phyloP scores from a whole-genome alignment of 805 yeast species.

The Candida suzukii region DNA sequence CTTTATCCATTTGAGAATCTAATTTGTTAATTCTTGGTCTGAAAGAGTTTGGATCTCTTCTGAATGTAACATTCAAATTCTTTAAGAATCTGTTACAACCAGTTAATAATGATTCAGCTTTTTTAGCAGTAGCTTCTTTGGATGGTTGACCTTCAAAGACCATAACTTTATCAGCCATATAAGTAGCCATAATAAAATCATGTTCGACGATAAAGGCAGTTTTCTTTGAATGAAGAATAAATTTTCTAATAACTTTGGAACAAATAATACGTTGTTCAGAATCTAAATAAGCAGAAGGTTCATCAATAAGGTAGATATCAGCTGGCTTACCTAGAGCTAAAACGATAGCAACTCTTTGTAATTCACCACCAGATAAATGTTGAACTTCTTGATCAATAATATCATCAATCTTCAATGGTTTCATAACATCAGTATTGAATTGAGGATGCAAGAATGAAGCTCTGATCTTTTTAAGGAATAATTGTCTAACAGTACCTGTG shows the following conservation, averaged over 20 bases:
- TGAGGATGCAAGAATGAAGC: slow-evolving; percentile 93
- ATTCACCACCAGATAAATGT: slow-evolving; percentile 97
- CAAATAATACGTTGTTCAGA: slow-evolving; percentile 99
- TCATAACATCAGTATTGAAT: slow-evolving; percentile 96
- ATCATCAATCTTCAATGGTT: slow-evolving; percentile 89
- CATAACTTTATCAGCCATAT: slow-evolving; percentile 97
- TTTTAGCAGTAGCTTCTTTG: slow-evolving; percentile 71
- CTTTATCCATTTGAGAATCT: slow-evolving; percentile 98
- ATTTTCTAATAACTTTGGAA: slow-evolving; percentile 96
- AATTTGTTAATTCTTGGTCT: slow-evolving; percentile 98
- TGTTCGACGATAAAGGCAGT: slow-evolving; percentile 99
- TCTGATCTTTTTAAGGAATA: slow-evolving; percentile 93
- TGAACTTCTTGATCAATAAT: slow-evolving; percentile 97
- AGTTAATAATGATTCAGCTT: slow-evolving; percentile 89
- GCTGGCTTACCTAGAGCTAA: slow-evolving; percentile 91
- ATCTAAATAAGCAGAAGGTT: slow-evolving; percentile 98
- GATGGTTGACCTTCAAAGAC: slow-evolving; percentile 97
- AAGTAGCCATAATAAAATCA: slow-evolving; percentile 99
- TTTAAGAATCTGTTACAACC: slow-evolving; percentile 97
- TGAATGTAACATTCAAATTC: slow-evolving; percentile 94
- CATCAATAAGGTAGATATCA: slow-evolving; percentile 94
- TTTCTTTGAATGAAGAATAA: slow-evolving; percentile 91
- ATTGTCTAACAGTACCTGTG: slow-evolving; percentile 97
- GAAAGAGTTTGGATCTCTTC: slow-evolving; percentile 98
- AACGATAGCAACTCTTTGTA: slow-evolving; percentile 98